These are phyloP conservation scores for Echeveria elegans DNA, from an alignment of 164 flowering plant genomes.

Conservation along the genomic window DNA sequence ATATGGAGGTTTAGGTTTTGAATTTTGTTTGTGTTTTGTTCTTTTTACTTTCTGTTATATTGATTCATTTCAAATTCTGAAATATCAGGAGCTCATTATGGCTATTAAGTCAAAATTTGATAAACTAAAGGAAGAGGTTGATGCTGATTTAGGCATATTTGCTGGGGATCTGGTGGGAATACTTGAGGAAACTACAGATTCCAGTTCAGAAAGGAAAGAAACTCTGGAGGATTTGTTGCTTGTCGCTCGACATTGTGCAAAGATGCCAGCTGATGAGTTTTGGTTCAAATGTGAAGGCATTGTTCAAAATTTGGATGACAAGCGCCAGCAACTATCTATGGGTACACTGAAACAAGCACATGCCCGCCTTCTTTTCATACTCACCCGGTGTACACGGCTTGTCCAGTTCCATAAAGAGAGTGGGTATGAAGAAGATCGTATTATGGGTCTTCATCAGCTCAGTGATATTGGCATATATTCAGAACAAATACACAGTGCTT, in stretches of 20 bases:
- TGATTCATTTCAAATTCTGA: not conserved
- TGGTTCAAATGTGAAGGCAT: constrained; percentile 89
- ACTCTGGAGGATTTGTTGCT: constrained; percentile 77
- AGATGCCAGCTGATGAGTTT: constrained; percentile 75
- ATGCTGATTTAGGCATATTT: constrained; percentile 67
- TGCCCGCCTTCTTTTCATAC: constrained; percentile 84
- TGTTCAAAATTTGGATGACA: constrained; percentile 86
- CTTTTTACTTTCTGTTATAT: not conserved
- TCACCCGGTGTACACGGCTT: constrained; percentile 84
- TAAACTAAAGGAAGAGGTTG: constrained; percentile 78
- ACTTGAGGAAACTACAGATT: constrained; percentile 49
- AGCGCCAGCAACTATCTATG: constrained; percentile 81
- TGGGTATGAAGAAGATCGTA: constrained; percentile 67
- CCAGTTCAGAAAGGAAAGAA: constrained; percentile 60
- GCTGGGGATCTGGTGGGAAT: constrained; percentile 81
- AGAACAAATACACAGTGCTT: constrained; percentile 26
- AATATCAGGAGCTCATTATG: constrained; percentile 57
- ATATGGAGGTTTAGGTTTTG: constrained; percentile 47
- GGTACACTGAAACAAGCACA: constrained; percentile 79
- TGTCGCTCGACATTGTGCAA: constrained; percentile 66
- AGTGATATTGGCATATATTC: constrained; percentile 94
- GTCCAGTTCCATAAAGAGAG: constrained; percentile 91
- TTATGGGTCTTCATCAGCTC: constrained; percentile 68
- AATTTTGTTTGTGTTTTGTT: not conserved
- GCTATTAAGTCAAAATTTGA: constrained; percentile 67